Conservation (phyloP, 73 alveolate genomes). For the Urostyla sp. region DNA sequence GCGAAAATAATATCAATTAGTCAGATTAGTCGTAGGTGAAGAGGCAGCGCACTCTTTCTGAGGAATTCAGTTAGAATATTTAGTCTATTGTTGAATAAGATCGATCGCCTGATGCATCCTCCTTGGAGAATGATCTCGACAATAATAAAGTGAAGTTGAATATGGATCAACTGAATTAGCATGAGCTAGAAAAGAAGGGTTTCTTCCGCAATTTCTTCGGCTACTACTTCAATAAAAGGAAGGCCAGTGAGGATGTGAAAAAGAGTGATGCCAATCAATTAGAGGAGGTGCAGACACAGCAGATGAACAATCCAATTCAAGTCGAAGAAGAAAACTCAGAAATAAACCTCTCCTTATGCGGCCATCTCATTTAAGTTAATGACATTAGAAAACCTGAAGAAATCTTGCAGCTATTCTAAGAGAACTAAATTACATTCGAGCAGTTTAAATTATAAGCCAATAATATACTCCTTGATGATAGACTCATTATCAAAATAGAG, state of each 20-base stretch:
- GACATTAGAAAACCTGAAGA: constrained; percentile 64
- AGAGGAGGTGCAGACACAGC: not conserved
- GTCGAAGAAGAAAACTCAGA: constrained; percentile 72
- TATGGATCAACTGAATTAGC: not conserved
- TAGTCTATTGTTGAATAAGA: too few species aligned
- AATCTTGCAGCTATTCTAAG: constrained; percentile 26
- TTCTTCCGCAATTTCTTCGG: constrained; percentile 36
- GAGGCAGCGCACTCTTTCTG: not conserved
- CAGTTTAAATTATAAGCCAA: constrained; percentile 79
- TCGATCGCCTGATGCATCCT: too few species aligned
- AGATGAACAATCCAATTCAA: not conserved
- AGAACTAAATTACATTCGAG: constrained; percentile 44
- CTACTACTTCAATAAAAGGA: constrained; percentile 14
- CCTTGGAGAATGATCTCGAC: too few species aligned
- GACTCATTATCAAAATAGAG: constrained; percentile 86
- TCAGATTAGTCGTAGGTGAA: not conserved
- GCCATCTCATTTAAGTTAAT: constrained; percentile 30
- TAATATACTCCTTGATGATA: constrained; percentile 75
- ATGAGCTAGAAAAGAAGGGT: constrained; percentile 36
- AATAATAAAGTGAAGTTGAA: too few species aligned
- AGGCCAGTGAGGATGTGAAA: not conserved
- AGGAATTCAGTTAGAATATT: not conserved
- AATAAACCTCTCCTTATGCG: constrained; percentile 59
- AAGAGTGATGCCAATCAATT: not conserved
- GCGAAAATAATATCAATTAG: not conserved